A percentile compares a stretch with the other conserved stretches of the same genome.
Evolutionary conservation across 257 asterid species (phyloP).

Genomic region (Craterostigma plantagineum): DNA sequence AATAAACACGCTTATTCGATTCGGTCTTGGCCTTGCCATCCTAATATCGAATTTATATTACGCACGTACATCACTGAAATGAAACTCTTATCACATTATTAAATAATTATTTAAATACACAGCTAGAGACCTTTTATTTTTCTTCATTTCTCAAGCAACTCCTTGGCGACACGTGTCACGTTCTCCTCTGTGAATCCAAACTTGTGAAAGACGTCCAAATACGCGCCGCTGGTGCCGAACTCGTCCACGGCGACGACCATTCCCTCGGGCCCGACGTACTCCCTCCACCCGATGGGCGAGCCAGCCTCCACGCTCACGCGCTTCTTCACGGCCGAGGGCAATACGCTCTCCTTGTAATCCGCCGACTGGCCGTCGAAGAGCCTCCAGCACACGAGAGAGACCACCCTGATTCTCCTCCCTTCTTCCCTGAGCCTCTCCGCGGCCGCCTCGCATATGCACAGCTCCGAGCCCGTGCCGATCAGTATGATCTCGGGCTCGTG

Average conservation of each 20-base stretch:
- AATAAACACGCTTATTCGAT: too few species aligned
- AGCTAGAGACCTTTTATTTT: too few species aligned
- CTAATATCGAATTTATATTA: too few species aligned
- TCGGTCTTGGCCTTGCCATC: too few species aligned
- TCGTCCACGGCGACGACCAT: conserved; percentile 51
- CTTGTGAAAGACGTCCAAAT: conserved; percentile 39
- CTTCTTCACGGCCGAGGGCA: conserved; percentile 40
- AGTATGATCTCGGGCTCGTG: conserved; percentile 48
- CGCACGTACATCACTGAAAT: too few species aligned
- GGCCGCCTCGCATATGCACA: conserved; percentile 51
- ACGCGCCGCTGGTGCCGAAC: conserved; percentile 62
- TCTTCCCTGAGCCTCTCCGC: conserved; percentile 55
- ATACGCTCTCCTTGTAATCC: conserved; percentile 61
- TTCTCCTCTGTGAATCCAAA: conserved; percentile 55
- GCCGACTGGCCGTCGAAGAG: conserved; percentile 56
- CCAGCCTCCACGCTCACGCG: conserved; percentile 82
- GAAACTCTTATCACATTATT: too few species aligned
- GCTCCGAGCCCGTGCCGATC: conserved; percentile 58
- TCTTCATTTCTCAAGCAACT: conserved; percentile 8
- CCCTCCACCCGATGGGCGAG: conserved; percentile 59
- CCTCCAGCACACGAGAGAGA: conserved; percentile 71
- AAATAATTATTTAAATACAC: too few species aligned
- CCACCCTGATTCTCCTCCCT: conserved; percentile 66
- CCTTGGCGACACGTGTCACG: conserved; percentile 62
- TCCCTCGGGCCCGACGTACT: conserved; percentile 46